Evolutionary conservation across 495 filamentous ascomycete genomes (phyloP), one percentile per base, ranked within the genome.

Genomic region (Penicillium subrubescens): DNA sequence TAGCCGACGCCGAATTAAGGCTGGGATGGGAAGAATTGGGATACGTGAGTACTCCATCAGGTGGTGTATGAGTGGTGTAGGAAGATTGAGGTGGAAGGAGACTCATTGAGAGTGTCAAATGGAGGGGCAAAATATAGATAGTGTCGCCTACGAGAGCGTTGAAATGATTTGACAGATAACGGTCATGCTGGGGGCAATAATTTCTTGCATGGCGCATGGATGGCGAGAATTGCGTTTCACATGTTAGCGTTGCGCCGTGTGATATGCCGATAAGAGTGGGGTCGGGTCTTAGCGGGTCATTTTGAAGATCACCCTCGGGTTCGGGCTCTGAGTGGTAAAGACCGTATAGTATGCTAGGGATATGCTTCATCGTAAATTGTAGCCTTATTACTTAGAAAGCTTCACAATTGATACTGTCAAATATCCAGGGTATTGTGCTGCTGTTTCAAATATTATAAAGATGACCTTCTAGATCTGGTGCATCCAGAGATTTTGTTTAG

Each of bases 1-100:
- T 29, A 79, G 60, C 14, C 67, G 75, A 35, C 72, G 74, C 58
- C 72, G 68, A 57, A 80, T 73, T 0, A 76, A 70, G 29, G 75
- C 72, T 19, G 75, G 73, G 31, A 80, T 73, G 31, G 74, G 63
- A 11, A 72, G 67, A 14, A 71, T 51, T 19, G 74, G 54, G 15
- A 77, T 79, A 78, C 74, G 51, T 17, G 69, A 61, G 43, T 71
- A 67, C 43, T 69, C 68, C 70, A 76, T 71, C 41, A n/a, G 33
- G 21, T 39, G 0, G 12, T 29, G 2, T 59, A 5, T 27, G 61
- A 19, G 19, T 19, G 27, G 17, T 11, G 27, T 19, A 7, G 3
- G 25, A 37, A 31, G 33, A 0, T 21, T 41, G 37, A 56, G n/a
- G 10, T 35, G 31, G 15, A 31, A 21, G 4, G 8, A n/a, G 29